Evolutionary conservation across 1,139 yeast genomes (phyloP), one percentile per base, ranked within the genome.

Genomic region (Diutina ranongensis): DNA sequence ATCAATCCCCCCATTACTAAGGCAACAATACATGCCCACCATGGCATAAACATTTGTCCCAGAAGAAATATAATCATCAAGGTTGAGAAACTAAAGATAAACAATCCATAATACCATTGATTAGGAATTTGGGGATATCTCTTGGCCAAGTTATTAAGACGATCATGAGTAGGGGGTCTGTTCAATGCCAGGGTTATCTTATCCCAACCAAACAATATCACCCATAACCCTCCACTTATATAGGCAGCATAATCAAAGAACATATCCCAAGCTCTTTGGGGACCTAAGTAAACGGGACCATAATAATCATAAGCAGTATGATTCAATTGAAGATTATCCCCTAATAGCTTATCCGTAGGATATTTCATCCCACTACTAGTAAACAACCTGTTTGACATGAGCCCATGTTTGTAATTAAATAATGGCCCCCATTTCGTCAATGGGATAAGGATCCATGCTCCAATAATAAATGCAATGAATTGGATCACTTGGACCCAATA

Each of bases 181-280:
- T 18, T 31, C 45, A 48, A 50, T 8, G 48, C 46, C 16, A 32
- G 44, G 33, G 40, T 46, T 13, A 52, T 45, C 20, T 46, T 47
- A 13, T 59, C 68, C 55, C 57, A 62, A 10, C 74, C 67, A 57
- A 63, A 68, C 42, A 68, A 48, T 31, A 65, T 50, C 22, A 73
- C 66, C 77, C 77, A 72, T 1, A 64, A 60, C 7, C 71, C 54
- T 0, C 77, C 76, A 54, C 74, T 68, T 1, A 68, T 52, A 51
- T 72, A 73, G 0, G 77, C 74, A 1, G 76, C 78, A 50, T 70
- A 73, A 51, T 72, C 78, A 50, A 72, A 73, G 49, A 73, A 72
- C 55, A 71, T 70, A 50, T 70, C 70, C 72, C 76, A 70, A 1
- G 71, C 67, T 46, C 74, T 58, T 53, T 72, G 77, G 4, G 73